Evolutionary conservation across 2,329 filamentous ascomycete genomes (phyloP), one percentile per base, ranked within the genome.

Genomic region (Mycogone perniciosa): DNA sequence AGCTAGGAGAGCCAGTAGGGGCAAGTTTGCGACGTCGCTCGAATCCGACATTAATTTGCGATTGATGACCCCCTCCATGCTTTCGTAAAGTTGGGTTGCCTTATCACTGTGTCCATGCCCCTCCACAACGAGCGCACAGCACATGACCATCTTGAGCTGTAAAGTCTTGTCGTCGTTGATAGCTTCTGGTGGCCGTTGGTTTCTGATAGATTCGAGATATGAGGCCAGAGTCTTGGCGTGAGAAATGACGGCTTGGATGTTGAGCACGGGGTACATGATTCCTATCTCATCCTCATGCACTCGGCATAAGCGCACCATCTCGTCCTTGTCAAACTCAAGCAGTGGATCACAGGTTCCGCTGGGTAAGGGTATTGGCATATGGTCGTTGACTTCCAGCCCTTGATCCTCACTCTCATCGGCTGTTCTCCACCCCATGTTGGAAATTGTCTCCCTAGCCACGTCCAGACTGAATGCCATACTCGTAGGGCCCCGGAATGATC

Each of bases 271-370:
- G 65, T 95, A 96, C 89, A 96, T 95, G 60, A 92, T 80, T 40
- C 89, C 89, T 60, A 95, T 85, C 64, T 96, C 91, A 60, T 96
- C 90, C 58, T 95, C 88, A 62, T 93, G 92, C 0, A 95, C 74
- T 10, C 81, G 77, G 57, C 88, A 89, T 10, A 96, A 71, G 1
- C 89, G 81, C 20, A 92, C 67, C 60, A 93, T 88, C 62, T 96
- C 90, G 34, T 90, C 82, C 60, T 85, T 84, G 48, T 80, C 80
- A 44, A 95, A 80, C 6, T 83, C 76, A 81, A 89, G 91, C 30
- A 97, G 79, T 0, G 90, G 89, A 63, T 96, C 92, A 76, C 41
- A 54, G 31, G 60, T 50, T 63, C 70, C 62, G 76, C 75, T 27
- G 72, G 63, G 31, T n/a, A 57, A 31, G 7, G 50, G 55, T 37